Evolutionary conservation across 1,284 basidiomycete species (phyloP).

Genomic region (Cutaneotrichosporon cyanovorans): DNA sequence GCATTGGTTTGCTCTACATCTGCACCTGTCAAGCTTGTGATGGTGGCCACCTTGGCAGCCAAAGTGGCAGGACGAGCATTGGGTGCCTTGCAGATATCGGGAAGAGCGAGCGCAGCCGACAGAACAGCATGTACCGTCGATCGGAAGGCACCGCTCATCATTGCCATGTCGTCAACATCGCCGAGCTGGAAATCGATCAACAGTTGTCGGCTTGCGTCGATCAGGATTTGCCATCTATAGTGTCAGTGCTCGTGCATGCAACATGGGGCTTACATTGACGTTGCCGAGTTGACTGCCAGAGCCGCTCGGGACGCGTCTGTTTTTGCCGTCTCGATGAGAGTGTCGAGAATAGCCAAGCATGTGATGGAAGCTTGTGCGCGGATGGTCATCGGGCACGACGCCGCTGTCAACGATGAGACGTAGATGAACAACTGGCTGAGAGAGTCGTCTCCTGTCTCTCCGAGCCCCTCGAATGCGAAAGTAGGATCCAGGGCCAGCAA

Average conservation of each 20-base stretch:
- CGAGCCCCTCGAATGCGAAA: conserved; percentile 22
- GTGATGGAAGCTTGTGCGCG: conserved; percentile 25
- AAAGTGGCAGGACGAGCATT: conserved; percentile 23
- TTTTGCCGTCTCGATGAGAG: conserved; percentile 7
- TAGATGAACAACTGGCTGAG: conserved; percentile 18
- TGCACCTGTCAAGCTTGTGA: conserved; percentile 24
- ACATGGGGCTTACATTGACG: conserved; percentile 6
- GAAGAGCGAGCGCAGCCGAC: conserved; percentile 5
- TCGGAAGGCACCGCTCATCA: conserved; percentile 25
- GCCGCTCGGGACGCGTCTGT: conserved; percentile 6
- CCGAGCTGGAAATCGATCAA: conserved; percentile 33
- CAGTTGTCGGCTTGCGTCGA: conserved; percentile 32
- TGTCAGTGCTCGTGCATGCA: no score
- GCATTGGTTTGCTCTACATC: conserved; percentile 32
- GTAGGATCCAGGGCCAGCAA: conserved; percentile 26
- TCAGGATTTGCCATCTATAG: conserved; percentile 27
- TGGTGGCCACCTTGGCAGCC: conserved; percentile 24
- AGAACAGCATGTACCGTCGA: conserved; percentile 20
- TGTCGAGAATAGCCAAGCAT: conserved; percentile 20
- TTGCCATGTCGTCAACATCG: conserved; percentile 26
- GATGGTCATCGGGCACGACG: conserved; percentile 22
- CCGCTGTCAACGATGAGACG: conserved; percentile 24
- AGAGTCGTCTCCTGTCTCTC: conserved; percentile 15
- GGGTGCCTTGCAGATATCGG: conserved; percentile 20
- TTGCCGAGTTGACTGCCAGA: conserved; percentile 7